A percentile compares a stretch with the other conserved stretches of the same genome.
These are phyloP conservation scores for Tetracladium setigerum DNA, from an alignment of 495 filamentous ascomycete genomes.

Conservation along the genomic window DNA sequence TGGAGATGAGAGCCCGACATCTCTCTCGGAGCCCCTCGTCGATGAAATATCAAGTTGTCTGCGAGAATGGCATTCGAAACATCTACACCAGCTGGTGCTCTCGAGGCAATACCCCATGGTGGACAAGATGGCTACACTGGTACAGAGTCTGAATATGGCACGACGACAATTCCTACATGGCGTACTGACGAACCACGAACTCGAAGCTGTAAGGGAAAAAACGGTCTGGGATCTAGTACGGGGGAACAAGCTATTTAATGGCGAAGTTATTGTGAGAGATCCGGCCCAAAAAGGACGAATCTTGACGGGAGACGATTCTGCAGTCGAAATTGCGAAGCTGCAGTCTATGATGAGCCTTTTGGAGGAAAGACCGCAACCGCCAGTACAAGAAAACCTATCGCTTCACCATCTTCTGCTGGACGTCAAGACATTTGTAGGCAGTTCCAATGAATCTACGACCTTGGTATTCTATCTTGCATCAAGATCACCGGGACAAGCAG, in stretches of 20 bases:
- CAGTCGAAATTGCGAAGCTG: constrained; percentile 80
- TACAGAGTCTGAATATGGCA: constrained; percentile 72
- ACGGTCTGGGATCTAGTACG: constrained; percentile 92
- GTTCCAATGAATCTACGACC: constrained; percentile 61
- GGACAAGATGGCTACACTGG: constrained; percentile 71
- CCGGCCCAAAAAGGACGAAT: constrained; percentile 75
- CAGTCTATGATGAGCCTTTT: constrained; percentile 96
- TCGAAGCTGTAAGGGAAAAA: constrained; percentile 64
- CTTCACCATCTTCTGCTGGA: constrained; percentile 83
- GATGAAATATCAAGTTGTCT: constrained; percentile 96
- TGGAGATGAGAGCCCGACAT: constrained; percentile 90
- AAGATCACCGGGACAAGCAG: constrained; percentile 49
- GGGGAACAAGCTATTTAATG: constrained; percentile 86
- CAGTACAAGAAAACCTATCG: constrained; percentile 55
- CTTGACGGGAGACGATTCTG: constrained; percentile 85
- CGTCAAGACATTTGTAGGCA: constrained; percentile 69
- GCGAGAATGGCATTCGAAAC: constrained; percentile 96
- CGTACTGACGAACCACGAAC: constrained; percentile 81
- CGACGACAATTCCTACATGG: constrained; percentile 87
- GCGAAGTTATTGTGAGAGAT: constrained; percentile 90
- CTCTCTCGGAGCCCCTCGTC: constrained; percentile 80
- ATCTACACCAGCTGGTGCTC: constrained; percentile 88
- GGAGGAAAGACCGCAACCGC: constrained; percentile 60
- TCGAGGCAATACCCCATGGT: constrained; percentile 70
- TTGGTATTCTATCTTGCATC: constrained; percentile 74